Percentiles rank a stretch among this genome's conserved stretches.
Evolutionary conservation across 345 rosid genomes (phyloP).

Genomic region (Brassica napus): Da-Ae NC_063441.1:20372501-20373000

Average conservation of each 20-base stretch:
- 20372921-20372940: not conserved
- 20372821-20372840: slow-evolving; percentile 4
- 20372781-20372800: not conserved
- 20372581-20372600: slow-evolving; percentile 50
- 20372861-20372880: not conserved
- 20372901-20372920: slow-evolving; percentile 19
- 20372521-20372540: not conserved
- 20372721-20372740: slow-evolving; percentile 50
- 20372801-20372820: slow-evolving; percentile 7
- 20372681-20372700: slow-evolving; percentile 43
- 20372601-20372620: slow-evolving; percentile 82
- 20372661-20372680: slow-evolving; percentile 43
- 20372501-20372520: slow-evolving; percentile 38
- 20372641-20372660: slow-evolving; percentile 54
- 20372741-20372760: slow-evolving; percentile 41
- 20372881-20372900: slow-evolving; percentile 12
- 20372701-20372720: slow-evolving; percentile 45
- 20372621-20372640: slow-evolving; percentile 59
- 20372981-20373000: slow-evolving; percentile 25
- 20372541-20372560: slow-evolving; percentile 8
- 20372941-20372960: not conserved
- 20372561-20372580: slow-evolving; percentile 16
- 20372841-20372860: not conserved
- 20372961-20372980: slow-evolving; percentile 23
- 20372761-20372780: slow-evolving; percentile 51